Conservation (phyloP, 805 yeast species). For the Teunomyces barrocoloradensis region DNA sequence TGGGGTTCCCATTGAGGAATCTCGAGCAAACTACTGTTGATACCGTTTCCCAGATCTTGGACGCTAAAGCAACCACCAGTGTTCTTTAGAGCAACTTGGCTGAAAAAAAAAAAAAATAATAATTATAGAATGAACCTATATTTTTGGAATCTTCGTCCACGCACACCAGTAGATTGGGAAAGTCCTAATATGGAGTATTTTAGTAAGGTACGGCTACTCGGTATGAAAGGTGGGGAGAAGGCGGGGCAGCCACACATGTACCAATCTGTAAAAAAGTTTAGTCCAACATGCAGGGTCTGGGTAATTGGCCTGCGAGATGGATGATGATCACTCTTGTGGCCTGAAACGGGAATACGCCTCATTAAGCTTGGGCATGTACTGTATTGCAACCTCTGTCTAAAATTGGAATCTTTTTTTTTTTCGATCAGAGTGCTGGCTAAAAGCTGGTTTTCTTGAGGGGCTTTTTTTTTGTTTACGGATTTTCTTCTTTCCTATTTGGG, state of each 20-base stretch:
- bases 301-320: background rate
- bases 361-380: background rate
- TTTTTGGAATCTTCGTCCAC: no score
- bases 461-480: background rate
- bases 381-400: background rate
- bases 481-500: conserved; percentile 9
- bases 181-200: background rate
- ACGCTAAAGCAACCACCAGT: background rate
- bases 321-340: background rate
- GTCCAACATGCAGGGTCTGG: background rate
- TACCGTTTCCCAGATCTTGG: conserved; percentile 20
- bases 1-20: conserved; percentile 18
- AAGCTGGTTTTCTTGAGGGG: background rate
- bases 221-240: no score
- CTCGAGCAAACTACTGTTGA: conserved; percentile 21
- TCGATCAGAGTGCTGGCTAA: background rate
- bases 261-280: background rate
- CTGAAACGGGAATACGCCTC: background rate
- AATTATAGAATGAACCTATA: background rate
- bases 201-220: background rate
- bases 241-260: background rate
- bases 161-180: no score
- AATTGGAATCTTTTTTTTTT: background rate
- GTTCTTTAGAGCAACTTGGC: background rate
- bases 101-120: background rate